Evolutionary conservation across 1,139 yeast species (phyloP).

Genomic region (Taiozyma sp.): DNA sequence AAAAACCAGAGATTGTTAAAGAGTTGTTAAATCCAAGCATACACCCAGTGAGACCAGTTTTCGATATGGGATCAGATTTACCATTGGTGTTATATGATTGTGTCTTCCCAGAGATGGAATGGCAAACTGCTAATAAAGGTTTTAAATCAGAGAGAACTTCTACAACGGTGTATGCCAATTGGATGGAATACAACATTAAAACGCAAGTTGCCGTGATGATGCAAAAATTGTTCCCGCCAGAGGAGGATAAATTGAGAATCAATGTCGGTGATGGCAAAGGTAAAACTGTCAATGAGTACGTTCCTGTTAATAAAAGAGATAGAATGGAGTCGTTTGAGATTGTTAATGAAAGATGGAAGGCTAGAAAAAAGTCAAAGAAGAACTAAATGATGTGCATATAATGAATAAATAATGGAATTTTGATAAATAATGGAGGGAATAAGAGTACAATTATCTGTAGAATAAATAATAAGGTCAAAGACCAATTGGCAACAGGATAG

Average conservation of each 20-base stretch:
- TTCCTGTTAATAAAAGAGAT: conserved; percentile 53
- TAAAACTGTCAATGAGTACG: conserved; percentile 47
- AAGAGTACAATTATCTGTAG: neutral
- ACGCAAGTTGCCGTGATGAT: conserved; percentile 26
- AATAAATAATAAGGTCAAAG: neutral
- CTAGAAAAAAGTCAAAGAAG: conserved; percentile 7
- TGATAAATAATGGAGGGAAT: neutral
- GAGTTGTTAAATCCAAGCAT: conserved; percentile 53
- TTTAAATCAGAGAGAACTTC: conserved; percentile 19
- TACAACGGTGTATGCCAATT: conserved; percentile 23
- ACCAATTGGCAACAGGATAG: conserved; percentile 44
- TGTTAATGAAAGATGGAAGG: conserved; percentile 59
- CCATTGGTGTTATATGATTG: conserved; percentile 89
- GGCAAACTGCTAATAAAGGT: conserved; percentile 36
- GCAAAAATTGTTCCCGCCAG: conserved; percentile 20
- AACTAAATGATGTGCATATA: too few relatives aligned
- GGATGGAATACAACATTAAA: conserved; percentile 33
- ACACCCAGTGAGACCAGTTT: conserved; percentile 69
- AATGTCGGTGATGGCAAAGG: conserved; percentile 75
- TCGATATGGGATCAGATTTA: conserved; percentile 88
- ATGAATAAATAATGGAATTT: too few relatives aligned
- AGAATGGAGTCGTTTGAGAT: conserved; percentile 57
- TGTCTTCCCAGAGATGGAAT: conserved; percentile 55
- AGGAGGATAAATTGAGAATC: conserved; percentile 32
- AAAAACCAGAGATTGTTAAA: conserved; percentile 49